Evolutionary conservation across 2,329 filamentous ascomycete genomes (phyloP).

Genomic region (Lomentospora prolificans): DNA sequence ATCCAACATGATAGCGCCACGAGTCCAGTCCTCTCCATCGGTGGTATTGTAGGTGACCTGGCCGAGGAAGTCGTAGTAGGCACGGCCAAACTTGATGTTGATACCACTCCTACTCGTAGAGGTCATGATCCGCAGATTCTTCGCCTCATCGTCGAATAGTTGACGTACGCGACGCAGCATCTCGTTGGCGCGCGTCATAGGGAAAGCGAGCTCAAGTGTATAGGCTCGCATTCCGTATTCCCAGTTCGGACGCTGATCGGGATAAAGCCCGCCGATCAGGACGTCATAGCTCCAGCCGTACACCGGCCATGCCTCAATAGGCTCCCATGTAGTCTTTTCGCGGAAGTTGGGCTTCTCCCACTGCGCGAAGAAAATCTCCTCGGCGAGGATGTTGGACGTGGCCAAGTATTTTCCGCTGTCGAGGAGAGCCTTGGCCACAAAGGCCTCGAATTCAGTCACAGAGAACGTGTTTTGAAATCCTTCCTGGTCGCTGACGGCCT

Average conservation of each 20-base stretch:
- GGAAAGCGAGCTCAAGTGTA: slow-evolving; percentile 42
- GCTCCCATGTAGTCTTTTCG: slow-evolving; percentile 35
- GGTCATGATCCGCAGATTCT: slow-evolving; percentile 35
- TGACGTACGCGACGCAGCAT: slow-evolving; percentile 37
- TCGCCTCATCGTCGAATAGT: slow-evolving; percentile 36
- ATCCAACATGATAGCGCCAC: slow-evolving; percentile 44
- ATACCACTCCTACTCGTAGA: slow-evolving; percentile 41
- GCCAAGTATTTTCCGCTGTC: slow-evolving; percentile 36
- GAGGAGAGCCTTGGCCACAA: slow-evolving; percentile 29
- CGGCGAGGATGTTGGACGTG: slow-evolving; percentile 37
- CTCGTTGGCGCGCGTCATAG: slow-evolving; percentile 36
- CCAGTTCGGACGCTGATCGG: slow-evolving; percentile 37
- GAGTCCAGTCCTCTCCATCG: slow-evolving; percentile 37
- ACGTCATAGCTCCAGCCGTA: slow-evolving; percentile 46
- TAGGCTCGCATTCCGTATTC: slow-evolving; percentile 37
- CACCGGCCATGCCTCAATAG: slow-evolving; percentile 36
- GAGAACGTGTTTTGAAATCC: slow-evolving; percentile 45
- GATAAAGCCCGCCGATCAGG: slow-evolving; percentile 40
- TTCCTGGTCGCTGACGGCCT: slow-evolving; percentile 29
- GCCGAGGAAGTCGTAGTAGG: slow-evolving; percentile 38
- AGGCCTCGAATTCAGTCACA: slow-evolving; percentile 32
- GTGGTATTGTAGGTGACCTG: slow-evolving; percentile 37
- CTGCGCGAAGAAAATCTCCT: slow-evolving; percentile 36
- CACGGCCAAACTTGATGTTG: slow-evolving; percentile 41
- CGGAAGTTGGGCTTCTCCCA: slow-evolving; percentile 43